A percentile compares a stretch with the other conserved stretches of the same genome.
Evolutionary conservation across 148 eudicot species (phyloP).

Genomic region (Nepenthes gracilis): DNA sequence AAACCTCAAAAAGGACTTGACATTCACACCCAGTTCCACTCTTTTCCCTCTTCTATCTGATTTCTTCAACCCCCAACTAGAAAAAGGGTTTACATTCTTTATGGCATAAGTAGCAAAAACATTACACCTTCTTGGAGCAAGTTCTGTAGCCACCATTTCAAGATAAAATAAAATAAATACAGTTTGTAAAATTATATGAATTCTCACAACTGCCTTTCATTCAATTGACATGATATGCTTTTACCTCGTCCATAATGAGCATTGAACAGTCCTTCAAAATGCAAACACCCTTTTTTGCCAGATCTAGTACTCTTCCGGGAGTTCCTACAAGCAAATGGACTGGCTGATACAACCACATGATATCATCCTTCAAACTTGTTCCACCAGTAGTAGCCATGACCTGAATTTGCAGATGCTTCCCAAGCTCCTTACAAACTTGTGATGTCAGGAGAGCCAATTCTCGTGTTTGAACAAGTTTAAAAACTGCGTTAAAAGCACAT

Average conservation of each 20-base stretch:
- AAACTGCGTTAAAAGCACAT: constrained; percentile 34
- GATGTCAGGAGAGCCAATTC: constrained; percentile 93
- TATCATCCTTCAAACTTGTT: constrained; percentile 84
- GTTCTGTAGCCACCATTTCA: too few species aligned
- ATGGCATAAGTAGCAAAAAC: too few species aligned
- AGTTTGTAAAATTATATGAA: too few species aligned
- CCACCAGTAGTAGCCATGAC: constrained; percentile 96
- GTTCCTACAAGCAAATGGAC: constrained; percentile 91
- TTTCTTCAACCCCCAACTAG: too few species aligned
- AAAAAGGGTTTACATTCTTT: too few species aligned
- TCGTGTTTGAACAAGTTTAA: constrained; percentile 86
- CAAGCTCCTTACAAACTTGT: constrained; percentile 95
- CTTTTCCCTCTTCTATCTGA: too few species aligned
- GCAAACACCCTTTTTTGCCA: constrained; percentile 73
- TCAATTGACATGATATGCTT: not conserved
- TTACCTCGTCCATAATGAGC: constrained; percentile 90
- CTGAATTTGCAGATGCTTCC: constrained; percentile 69
- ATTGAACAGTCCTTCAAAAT: constrained; percentile 59
- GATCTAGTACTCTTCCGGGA: constrained; percentile 88
- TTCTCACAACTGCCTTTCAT: too few species aligned
- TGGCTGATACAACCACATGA: constrained; percentile 89
- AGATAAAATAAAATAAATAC: too few species aligned
- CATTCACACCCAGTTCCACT: too few species aligned
- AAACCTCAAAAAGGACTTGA: too few species aligned
- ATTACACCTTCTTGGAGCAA: too few species aligned